Base-by-base conservation (phyloP, 2,329 filamentous ascomycete species). In the Pyrenophora graminea region DNA sequence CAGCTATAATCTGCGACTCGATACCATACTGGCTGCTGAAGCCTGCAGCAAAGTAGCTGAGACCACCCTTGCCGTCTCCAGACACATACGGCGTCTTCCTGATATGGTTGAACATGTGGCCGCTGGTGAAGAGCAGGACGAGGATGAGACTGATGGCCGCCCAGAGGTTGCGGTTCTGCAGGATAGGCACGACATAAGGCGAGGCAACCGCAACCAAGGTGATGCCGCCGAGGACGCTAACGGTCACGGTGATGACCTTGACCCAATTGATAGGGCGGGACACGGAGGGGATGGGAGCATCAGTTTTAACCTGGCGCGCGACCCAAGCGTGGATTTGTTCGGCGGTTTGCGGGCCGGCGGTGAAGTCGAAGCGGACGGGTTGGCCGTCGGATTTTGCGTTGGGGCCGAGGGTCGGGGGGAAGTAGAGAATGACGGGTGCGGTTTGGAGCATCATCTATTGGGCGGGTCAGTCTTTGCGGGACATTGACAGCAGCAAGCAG, bases 81-180 rank as follows among this genome's bases (percentile, higher is more conserved):
- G 86, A 82, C 27, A 97, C 91, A 66, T 99, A 99, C 2, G 94
- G 94, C 2, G 95, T 90, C 73, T 94, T 93, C 64, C 95, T 85
- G 69, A 99, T 99, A 70, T 97, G 92, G 75, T 97, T 99, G 82
- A 95, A 99, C 95, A 99, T 99, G 76, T 97, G 92, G 33, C 94
- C 95, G 64, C 89, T 94, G 39, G 89, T 97, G 77, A 97, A 99
- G 51, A 97, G 80, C 36, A 99, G 83, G 57, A 99, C 92, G 12
- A 86, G 81, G 66, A 97, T 91, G 62, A 99, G 79, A 74, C 89
- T 96, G 66, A 95, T 76, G 18, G 89, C 90, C 19, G 93, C 92
- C 94, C 94, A 99, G 15, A 97, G 77, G 67, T 96, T 97, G 63
- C 93, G 88, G 79, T 88, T 97, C 74, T 91, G 90, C 31, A 97